A percentile compares a stretch with the other conserved stretches of the same genome.
phyloP scores from a whole-genome alignment of 768 basidiomycete species.

The Xerocomus potaroensis region DNA sequence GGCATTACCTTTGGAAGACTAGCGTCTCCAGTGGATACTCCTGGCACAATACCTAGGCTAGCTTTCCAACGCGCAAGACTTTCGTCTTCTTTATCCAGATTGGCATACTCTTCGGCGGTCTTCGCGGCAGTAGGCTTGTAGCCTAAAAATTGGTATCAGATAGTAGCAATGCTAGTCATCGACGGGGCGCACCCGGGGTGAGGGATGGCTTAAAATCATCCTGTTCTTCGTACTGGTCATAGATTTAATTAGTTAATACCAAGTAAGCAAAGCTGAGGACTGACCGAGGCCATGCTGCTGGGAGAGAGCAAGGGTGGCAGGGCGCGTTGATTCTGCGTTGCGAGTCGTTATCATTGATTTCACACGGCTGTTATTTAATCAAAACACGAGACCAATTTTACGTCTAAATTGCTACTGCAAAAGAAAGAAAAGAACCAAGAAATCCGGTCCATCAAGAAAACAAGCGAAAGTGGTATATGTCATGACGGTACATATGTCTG shows the following conservation, averaged over 20 bases:
- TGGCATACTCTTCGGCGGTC: slow-evolving; percentile 75
- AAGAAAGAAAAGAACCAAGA: slow-evolving; percentile 13
- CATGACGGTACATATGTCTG: slow-evolving; percentile 20
- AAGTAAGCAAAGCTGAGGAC: slow-evolving; percentile 19
- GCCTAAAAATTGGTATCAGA: slow-evolving; percentile 42
- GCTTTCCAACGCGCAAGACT: slow-evolving; percentile 96
- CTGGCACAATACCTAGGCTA: slow-evolving; percentile 76
- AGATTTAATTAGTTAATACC: slow-evolving; percentile 1
- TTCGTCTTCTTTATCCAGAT: slow-evolving; percentile 87
- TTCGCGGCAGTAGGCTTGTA: slow-evolving; percentile 72
- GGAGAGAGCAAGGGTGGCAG: slow-evolving; percentile 12
- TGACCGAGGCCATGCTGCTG: slow-evolving; percentile 55
- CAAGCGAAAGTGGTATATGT: slow-evolving; percentile 27
- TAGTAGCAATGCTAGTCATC: slow-evolving; percentile 2
- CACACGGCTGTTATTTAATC: slow-evolving; percentile 45
- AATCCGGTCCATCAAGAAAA: slow-evolving; percentile 23
- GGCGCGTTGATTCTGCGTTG: slow-evolving; percentile 16
- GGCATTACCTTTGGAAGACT: slow-evolving; percentile 62
- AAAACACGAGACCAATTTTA: slow-evolving; percentile 7
- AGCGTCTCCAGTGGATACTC: slow-evolving; percentile 33
- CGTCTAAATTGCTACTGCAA: slow-evolving; percentile 27
- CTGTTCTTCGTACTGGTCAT: slow-evolving; percentile 52
- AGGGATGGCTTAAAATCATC: slow-evolving; percentile 63
- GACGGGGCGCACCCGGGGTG: slow-evolving; percentile 55
- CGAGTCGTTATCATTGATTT: slow-evolving; percentile 47